Conservation (phyloP, 306 rosid species). For the Castanea crenata region DNA sequence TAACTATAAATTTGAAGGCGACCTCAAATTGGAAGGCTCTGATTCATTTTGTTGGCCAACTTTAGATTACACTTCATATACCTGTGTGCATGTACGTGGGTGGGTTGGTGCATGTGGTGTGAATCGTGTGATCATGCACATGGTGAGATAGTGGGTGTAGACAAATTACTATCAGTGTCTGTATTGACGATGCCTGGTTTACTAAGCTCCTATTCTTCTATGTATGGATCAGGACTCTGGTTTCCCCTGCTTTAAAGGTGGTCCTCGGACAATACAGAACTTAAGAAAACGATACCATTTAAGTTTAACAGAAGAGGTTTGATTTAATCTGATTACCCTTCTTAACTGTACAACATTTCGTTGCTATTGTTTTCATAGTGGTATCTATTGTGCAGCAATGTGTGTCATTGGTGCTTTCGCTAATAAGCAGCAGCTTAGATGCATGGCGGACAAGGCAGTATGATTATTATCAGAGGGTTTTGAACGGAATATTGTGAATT, state of each 20-base stretch:
- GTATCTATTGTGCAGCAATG: slow-evolving; percentile 66
- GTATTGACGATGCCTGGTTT: slow-evolving; percentile 9
- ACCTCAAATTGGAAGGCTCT: neutral
- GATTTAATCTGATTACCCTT: slow-evolving; percentile 9
- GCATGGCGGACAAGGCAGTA: slow-evolving; percentile 99
- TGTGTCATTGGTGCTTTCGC: slow-evolving; percentile 94
- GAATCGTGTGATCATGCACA: neutral
- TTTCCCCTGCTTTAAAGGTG: slow-evolving; percentile 99
- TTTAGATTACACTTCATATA: neutral
- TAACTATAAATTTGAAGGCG: neutral
- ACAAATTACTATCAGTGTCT: slow-evolving; percentile 8
- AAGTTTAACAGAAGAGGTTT: slow-evolving; percentile 95
- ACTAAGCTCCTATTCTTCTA: slow-evolving; percentile 20
- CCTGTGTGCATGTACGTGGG: neutral
- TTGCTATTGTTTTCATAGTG: slow-evolving; percentile 24
- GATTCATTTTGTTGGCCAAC: neutral
- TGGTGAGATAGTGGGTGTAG: slow-evolving; percentile 16
- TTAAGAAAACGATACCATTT: slow-evolving; percentile 93
- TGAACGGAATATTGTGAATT: slow-evolving; percentile 93
- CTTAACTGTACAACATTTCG: slow-evolving; percentile 1
- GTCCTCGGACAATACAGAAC: slow-evolving; percentile 91
- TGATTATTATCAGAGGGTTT: slow-evolving; percentile 94
- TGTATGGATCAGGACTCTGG: slow-evolving; percentile 79
- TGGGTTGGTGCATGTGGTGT: neutral
- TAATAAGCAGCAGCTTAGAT: slow-evolving; percentile 96